Conservation (phyloP, 768 basidiomycete genomes). For the Nidularia pulvinata region DNA sequence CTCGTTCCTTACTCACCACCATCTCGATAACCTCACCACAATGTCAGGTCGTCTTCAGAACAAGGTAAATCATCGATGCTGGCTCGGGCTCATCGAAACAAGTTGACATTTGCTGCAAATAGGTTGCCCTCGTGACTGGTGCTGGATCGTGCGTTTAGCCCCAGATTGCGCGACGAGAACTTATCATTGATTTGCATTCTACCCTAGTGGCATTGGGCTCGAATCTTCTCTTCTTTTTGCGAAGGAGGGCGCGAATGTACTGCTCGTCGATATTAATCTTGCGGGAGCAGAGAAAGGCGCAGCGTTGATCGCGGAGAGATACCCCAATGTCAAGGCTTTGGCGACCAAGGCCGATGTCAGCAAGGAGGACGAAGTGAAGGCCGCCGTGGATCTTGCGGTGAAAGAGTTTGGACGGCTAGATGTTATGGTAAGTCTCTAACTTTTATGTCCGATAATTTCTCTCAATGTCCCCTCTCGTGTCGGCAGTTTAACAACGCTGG, state of each 20-base stretch:
- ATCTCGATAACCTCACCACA: conserved; percentile 4
- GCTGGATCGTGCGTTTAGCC: conserved; percentile 73
- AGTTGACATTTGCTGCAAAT: conserved; percentile 4
- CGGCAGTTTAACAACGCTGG: conserved; percentile 92
- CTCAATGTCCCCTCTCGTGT: no score
- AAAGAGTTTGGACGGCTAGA: conserved; percentile 92
- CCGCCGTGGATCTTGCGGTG: conserved; percentile 77
- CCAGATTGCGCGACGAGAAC: conserved; percentile 4
- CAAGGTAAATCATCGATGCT: conserved; percentile 39
- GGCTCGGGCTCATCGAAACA: not conserved
- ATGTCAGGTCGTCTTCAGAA: conserved; percentile 73
- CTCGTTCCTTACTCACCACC: not conserved
- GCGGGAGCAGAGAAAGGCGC: conserved; percentile 70
- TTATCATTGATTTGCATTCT: conserved; percentile 10
- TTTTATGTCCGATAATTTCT: no score
- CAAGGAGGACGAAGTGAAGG: conserved; percentile 86
- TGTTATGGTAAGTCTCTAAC: conserved; percentile 68
- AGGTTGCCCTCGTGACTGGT: conserved; percentile 85
- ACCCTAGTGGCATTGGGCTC: conserved; percentile 89
- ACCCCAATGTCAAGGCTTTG: conserved; percentile 67
- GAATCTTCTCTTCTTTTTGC: conserved; percentile 97
- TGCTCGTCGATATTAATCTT: conserved; percentile 88
- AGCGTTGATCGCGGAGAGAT: conserved; percentile 60
- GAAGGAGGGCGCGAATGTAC: conserved; percentile 88
- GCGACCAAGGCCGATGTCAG: conserved; percentile 85